Base-by-base conservation (phyloP, 2,329 filamentous ascomycete genomes). In the Diaporthe amygdali region DNA sequence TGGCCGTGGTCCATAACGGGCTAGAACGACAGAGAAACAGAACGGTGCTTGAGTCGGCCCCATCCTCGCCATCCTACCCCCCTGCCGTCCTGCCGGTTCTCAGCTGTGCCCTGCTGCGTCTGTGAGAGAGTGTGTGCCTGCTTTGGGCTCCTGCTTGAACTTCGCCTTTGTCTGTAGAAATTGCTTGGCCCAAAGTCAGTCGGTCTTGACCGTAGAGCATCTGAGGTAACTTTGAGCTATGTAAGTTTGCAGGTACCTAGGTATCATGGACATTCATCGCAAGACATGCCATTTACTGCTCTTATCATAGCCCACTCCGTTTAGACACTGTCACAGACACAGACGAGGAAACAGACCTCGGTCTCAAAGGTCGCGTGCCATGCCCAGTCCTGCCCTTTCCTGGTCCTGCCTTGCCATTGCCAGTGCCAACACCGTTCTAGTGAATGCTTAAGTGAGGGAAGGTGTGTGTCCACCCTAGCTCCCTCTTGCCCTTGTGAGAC, bases 401-500 rank as follows among this genome's bases (percentile, higher is more conserved):
- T 56, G 27, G 46, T 5, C 46, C 12, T 49, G 22, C 22, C 46
- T 49, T 25, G 30, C 9, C 49, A 54, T 27, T 46, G 10, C 27
- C 55, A 46, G 46, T 44, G 25, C 64, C 64, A 54, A 20, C 34
- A 14, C 39, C 47, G 17, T 54, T 49, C 51, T 68, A 52, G 66
- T 54, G 25, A 68, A 25, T 56, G 66, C 39, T 39, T 68, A 56
- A 17, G 41, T 32, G 17, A 56, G n/a, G 37, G n/a, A n/a, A n/a
- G n/a, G n/a, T n/a, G n/a, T 32, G 37, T 47, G 66, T 34, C 27
- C 20, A 46, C 64, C 56, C 64, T 39, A 68, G 66, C 66, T 59
- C 66, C 51, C 66, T 59, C 66, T 59, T 59, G 49, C 71, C 71
- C 34, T 52, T 70, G 61, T 72, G 71, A 72, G 71, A 72, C 71